Conservation (phyloP, 495 filamentous ascomycete genomes). For the Parmelia sp. region DNA sequence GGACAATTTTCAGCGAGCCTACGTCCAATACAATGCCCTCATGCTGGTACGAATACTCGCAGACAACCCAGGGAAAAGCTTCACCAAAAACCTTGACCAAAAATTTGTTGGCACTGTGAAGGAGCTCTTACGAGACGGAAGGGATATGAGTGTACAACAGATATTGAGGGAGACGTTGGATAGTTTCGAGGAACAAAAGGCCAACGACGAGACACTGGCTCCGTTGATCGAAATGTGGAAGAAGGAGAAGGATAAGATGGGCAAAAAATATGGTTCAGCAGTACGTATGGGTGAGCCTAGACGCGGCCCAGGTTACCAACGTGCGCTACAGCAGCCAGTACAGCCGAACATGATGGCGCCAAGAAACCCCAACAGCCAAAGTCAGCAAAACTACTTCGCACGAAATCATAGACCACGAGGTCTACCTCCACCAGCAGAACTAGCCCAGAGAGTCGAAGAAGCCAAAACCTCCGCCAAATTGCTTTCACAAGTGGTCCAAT, state of each 20-base stretch:
- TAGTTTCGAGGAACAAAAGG: constrained; percentile 59
- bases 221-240: constrained; percentile 75
- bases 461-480: constrained; percentile 84
- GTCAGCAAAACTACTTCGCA: constrained; percentile 38
- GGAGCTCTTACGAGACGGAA: constrained; percentile 62
- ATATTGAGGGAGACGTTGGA: constrained; percentile 82
- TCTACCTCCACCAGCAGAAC: constrained; percentile 72
- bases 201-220: constrained; percentile 63
- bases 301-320: constrained; percentile 19
- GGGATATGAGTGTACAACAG: constrained; percentile 71
- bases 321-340: constrained; percentile 18
- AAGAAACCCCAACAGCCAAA: constrained; percentile 17
- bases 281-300: constrained; percentile 4
- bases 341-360: constrained; percentile 13
- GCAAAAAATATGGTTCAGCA: constrained; percentile 29
- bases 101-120: constrained; percentile 74
- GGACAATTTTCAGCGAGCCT: constrained; percentile 54
- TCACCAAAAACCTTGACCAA: constrained; percentile 76
- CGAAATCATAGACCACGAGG: constrained; percentile 36
- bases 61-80: constrained; percentile 85
- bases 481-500: constrained; percentile 79
- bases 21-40: constrained; percentile 88
- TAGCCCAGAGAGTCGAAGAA: constrained; percentile 80
- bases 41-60: constrained; percentile 91
- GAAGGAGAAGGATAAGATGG: constrained; percentile 68